Evolutionary conservation across 2,329 filamentous ascomycete genomes (phyloP).

Genomic region (Diaporthe batatas): DNA sequence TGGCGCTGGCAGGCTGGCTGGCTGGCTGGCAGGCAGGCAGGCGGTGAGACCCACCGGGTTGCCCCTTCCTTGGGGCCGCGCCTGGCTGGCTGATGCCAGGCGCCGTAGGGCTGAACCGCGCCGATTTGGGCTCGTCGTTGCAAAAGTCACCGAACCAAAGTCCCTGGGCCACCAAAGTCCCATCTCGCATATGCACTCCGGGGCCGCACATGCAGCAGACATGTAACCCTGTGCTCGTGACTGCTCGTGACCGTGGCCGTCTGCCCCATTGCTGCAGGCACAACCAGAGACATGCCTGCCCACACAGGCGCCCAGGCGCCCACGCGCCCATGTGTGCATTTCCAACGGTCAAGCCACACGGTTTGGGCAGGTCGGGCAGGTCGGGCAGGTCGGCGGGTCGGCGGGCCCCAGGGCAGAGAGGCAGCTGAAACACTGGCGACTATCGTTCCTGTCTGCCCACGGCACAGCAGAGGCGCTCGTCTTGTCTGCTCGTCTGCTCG

Average conservation of each 20-base stretch:
- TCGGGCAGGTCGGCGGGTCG: too few species aligned
- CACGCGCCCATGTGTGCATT: neutral
- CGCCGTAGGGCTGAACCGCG: slow-evolving; percentile 32
- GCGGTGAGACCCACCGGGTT: too few species aligned
- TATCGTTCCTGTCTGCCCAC: slow-evolving; percentile 18
- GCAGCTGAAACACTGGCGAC: slow-evolving; percentile 34
- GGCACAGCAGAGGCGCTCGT: slow-evolving; percentile 29
- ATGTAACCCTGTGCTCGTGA: neutral
- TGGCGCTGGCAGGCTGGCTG: too few species aligned
- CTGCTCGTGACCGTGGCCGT: neutral
- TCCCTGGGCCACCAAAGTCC: neutral
- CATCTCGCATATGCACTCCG: slow-evolving; percentile 1
- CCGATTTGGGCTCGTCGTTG: neutral
- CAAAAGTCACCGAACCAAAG: too few species aligned
- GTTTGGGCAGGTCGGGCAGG: too few species aligned
- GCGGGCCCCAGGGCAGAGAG: neutral
- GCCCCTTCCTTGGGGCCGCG: neutral
- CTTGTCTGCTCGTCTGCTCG: slow-evolving; percentile 7
- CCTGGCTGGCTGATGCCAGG: neutral
- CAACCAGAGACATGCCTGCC: slow-evolving; percentile 4
- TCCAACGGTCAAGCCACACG: slow-evolving; percentile 21
- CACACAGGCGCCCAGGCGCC: too few species aligned
- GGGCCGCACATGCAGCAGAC: slow-evolving; percentile 13
- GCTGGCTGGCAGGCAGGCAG: too few species aligned
- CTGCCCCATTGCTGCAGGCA: slow-evolving; percentile 6